Percentiles rank a stretch among this genome's conserved stretches.
Evolutionary conservation across 352 stramenopile species (phyloP).

Genomic region (Blastocystis sp.): DNA sequence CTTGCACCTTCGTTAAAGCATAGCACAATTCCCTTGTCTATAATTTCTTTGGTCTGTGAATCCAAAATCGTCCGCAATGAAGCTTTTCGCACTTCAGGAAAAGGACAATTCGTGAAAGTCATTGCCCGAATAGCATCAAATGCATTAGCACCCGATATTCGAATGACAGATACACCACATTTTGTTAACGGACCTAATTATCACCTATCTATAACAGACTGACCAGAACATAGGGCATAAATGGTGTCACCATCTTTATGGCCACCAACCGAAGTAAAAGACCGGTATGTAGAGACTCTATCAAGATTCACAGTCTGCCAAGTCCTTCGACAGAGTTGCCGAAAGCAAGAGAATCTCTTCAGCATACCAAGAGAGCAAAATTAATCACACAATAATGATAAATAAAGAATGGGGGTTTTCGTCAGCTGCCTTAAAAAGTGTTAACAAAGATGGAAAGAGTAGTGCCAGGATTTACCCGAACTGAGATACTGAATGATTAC

Average conservation of each 20-base stretch:
- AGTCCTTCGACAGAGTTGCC: too few relatives aligned
- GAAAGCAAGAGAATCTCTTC: too few relatives aligned
- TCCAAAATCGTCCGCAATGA: slow-evolving; percentile 77
- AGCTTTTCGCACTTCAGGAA: not conserved
- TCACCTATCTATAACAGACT: slow-evolving; percentile 21
- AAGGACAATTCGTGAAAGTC: not conserved
- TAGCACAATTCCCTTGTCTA: slow-evolving; percentile 80
- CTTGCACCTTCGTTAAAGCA: slow-evolving; percentile 78
- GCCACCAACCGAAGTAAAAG: not conserved
- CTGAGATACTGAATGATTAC: not conserved
- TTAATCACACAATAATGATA: too few relatives aligned
- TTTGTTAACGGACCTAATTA: slow-evolving; percentile 71
- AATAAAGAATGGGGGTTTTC: too few relatives aligned
- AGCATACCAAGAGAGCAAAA: too few relatives aligned
- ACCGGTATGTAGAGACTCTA: not conserved
- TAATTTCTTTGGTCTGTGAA: slow-evolving; percentile 75
- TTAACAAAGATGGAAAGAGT: not conserved
- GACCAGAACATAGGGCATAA: slow-evolving; percentile 79
- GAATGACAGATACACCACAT: slow-evolving; percentile 79
- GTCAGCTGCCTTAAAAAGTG: not conserved
- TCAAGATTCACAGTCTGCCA: not conserved
- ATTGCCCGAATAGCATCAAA: slow-evolving; percentile 49
- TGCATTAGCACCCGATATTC: slow-evolving; percentile 75
- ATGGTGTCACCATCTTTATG: slow-evolving; percentile 75
- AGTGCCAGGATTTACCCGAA: not conserved